These are phyloP conservation scores for Cystofilobasidium bisporidii DNA, from an alignment of 768 basidiomycete genomes.

Conservation along the genomic window DNA sequence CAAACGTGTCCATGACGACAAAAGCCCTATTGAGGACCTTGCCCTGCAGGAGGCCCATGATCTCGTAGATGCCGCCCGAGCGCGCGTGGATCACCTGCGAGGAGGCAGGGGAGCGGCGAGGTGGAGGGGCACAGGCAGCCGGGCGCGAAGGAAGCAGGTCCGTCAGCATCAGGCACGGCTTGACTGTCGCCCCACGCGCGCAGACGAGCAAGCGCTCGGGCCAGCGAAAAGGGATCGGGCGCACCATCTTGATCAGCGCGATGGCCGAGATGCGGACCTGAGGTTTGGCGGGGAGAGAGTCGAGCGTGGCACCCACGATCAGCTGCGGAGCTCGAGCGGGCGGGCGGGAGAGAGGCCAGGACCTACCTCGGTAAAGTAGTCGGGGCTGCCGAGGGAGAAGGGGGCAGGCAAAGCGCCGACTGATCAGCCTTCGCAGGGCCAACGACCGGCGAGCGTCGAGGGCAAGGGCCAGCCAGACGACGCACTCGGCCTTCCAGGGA, in stretches of 20 bases:
- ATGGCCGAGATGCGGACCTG: constrained; percentile 43
- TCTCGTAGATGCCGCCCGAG: constrained; percentile 93
- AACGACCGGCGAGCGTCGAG: background rate
- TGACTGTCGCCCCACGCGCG: too few relatives aligned
- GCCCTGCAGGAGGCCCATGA: constrained; percentile 99
- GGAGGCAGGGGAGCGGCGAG: background rate
- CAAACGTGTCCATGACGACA: constrained; percentile 86
- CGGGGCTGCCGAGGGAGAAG: constrained; percentile 36
- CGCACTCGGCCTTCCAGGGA: constrained; percentile 81
- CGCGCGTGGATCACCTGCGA: constrained; percentile 64
- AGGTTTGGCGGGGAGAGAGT: background rate
- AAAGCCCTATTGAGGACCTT: constrained; percentile 51
- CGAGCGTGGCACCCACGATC: too few relatives aligned
- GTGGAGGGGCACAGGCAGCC: background rate
- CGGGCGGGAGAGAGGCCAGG: background rate
- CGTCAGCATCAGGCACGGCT: too few relatives aligned
- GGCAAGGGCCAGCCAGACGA: background rate
- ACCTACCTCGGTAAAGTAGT: constrained; percentile 46
- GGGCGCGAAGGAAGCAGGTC: background rate
- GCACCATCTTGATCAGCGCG: constrained; percentile 49
- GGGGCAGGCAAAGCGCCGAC: background rate
- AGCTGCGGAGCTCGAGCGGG: background rate
- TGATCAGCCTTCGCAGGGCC: background rate
- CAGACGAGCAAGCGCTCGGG: too few relatives aligned
- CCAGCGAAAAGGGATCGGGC: constrained; percentile 4